phyloP scores from a whole-genome alignment of 768 basidiomycete species.

The Lactarius indigo region DNA sequence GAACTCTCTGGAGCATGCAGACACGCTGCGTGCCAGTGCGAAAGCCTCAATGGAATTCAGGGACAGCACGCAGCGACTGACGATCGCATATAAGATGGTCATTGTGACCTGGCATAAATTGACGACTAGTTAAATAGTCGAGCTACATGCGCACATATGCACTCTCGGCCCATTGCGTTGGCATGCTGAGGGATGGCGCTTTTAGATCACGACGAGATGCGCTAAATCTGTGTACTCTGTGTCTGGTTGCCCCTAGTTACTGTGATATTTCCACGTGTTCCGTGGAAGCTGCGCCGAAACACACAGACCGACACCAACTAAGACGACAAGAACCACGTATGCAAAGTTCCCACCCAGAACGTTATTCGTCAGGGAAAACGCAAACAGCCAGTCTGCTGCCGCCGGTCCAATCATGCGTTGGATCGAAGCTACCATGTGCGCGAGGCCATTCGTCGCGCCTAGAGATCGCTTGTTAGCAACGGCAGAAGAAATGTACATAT shows the following conservation, averaged over 20 bases:
- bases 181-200: no score
- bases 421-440: slow-evolving; percentile 36
- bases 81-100: no score
- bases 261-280: background rate
- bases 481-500: slow-evolving; percentile 62
- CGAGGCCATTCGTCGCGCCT: slow-evolving; percentile 62
- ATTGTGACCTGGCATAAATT: no score
- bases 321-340: background rate
- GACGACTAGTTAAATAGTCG: no score
- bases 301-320: background rate
- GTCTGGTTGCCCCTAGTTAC: background rate
- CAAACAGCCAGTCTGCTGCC: slow-evolving; percentile 58
- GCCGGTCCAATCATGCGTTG: slow-evolving; percentile 49
- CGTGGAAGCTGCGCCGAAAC: background rate
- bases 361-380: slow-evolving; percentile 48
- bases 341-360: background rate
- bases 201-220: no score
- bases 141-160: no score
- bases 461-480: slow-evolving; percentile 60
- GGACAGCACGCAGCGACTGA: no score
- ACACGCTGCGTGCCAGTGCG: no score
- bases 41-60: no score
- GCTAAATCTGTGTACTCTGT: no score
- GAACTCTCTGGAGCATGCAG: no score
- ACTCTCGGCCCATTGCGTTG: no score